Evolutionary conservation across 345 rosid species (phyloP).

Genomic region (Lepidium didymum): DNA sequence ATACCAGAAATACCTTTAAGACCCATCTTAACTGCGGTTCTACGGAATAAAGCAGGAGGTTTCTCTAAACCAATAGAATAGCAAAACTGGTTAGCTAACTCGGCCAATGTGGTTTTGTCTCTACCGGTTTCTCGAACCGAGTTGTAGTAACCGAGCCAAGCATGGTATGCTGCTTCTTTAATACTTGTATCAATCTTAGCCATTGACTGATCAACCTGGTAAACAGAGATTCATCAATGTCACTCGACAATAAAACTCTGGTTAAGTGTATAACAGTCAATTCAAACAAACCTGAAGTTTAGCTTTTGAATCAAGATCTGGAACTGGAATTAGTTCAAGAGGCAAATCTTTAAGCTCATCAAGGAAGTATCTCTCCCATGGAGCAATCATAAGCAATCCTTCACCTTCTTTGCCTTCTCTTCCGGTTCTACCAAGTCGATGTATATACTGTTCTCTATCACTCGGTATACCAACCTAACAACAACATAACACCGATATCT

Average conservation of each 20-base stretch:
- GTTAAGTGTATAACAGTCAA: background rate
- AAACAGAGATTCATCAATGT: background rate
- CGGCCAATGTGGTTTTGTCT: conserved; percentile 79
- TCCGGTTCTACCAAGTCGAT: conserved; percentile 90
- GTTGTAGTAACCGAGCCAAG: conserved; percentile 94
- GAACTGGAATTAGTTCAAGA: conserved; percentile 52
- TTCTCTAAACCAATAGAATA: conserved; percentile 73
- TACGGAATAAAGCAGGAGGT: conserved; percentile 71
- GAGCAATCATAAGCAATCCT: conserved; percentile 83
- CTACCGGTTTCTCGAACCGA: conserved; percentile 80
- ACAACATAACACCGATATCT: background rate
- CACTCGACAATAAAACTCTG: background rate
- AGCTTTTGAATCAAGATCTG: conserved; percentile 45
- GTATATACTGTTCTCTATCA: conserved; percentile 76
- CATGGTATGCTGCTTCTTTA: conserved; percentile 94
- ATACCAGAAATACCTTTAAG: conserved; percentile 77
- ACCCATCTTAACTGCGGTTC: conserved; percentile 93
- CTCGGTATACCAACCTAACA: conserved; percentile 75
- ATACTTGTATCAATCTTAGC: conserved; percentile 63
- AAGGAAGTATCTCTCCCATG: conserved; percentile 94
- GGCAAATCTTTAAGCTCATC: conserved; percentile 78
- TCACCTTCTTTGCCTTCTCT: conserved; percentile 78
- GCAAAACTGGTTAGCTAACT: conserved; percentile 67
- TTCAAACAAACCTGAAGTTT: conserved; percentile 49
- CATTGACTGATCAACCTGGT: conserved; percentile 65